These are phyloP conservation scores for Xylariaceae sp. DNA, from an alignment of 2,329 filamentous ascomycete species.

Conservation along the genomic window DNA sequence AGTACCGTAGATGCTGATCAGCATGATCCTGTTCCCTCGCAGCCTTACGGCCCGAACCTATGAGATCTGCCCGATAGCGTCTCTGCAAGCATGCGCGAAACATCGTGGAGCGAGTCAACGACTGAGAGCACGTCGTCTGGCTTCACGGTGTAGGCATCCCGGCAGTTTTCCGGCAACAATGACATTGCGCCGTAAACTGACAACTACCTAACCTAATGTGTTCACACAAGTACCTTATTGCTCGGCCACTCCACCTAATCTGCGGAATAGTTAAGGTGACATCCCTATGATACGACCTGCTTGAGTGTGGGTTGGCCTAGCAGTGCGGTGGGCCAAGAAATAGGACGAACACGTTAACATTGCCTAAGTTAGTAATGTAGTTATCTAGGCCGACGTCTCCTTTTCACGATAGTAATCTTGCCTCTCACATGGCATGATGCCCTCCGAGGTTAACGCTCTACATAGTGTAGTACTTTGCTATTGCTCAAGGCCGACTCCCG, in stretches of 20 bases:
- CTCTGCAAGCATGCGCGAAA: slow-evolving; percentile 5
- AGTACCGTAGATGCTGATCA: slow-evolving; percentile 3
- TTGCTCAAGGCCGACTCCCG: neutral
- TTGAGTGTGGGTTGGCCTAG: too few species aligned
- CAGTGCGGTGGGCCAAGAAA: too few species aligned
- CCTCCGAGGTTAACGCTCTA: slow-evolving; percentile 4
- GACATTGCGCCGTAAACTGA: slow-evolving; percentile 2
- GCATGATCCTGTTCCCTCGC: slow-evolving; percentile 7
- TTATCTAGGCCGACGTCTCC: too few species aligned
- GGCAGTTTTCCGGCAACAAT: slow-evolving; percentile 17
- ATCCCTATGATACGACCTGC: too few species aligned
- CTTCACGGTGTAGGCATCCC: slow-evolving; percentile 3
- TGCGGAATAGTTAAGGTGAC: neutral
- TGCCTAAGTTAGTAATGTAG: too few species aligned
- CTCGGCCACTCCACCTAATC: too few species aligned
- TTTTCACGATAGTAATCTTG: too few species aligned
- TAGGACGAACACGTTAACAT: too few species aligned
- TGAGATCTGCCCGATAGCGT: neutral
- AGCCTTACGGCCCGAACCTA: slow-evolving; percentile 16
- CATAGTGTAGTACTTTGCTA: neutral
- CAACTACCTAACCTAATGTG: too few species aligned
- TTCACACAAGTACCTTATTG: too few species aligned
- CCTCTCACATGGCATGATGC: slow-evolving; percentile 14
- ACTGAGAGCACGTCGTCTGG: slow-evolving; percentile 1
- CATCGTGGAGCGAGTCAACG: slow-evolving; percentile 12